These are phyloP conservation scores for Pichia manshurica DNA, from an alignment of 805 yeast genomes.

Conservation along the genomic window DNA sequence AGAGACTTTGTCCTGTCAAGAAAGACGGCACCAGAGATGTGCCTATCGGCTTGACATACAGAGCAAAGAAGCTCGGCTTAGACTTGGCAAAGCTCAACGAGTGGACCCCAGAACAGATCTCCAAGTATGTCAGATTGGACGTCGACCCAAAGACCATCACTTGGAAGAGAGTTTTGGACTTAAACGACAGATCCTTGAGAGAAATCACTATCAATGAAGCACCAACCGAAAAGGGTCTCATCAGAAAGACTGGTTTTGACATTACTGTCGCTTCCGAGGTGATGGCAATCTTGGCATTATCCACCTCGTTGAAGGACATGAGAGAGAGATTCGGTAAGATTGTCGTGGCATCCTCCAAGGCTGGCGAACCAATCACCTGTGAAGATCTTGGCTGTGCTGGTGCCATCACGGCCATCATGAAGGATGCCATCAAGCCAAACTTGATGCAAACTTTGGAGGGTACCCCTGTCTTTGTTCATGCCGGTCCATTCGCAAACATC, in stretches of 20 bases:
- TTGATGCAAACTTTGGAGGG: slow-evolving; percentile 97
- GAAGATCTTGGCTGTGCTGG: slow-evolving; percentile 96
- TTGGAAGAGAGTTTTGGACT: slow-evolving; percentile 89
- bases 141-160: slow-evolving; percentile 88
- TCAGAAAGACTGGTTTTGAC: slow-evolving; percentile 87
- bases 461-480: slow-evolving; percentile 95
- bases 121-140: slow-evolving; percentile 72
- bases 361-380: slow-evolving; percentile 82
- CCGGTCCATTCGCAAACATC: slow-evolving; percentile 97
- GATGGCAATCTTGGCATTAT: slow-evolving; percentile 91
- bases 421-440: slow-evolving; percentile 95
- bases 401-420: slow-evolving; percentile 88
- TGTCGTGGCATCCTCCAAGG: slow-evolving; percentile 75
- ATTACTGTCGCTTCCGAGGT: slow-evolving; percentile 94
- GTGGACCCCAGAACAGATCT: slow-evolving; percentile 70
- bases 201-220: slow-evolving; percentile 88
- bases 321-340: slow-evolving; percentile 81
- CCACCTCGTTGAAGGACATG: slow-evolving; percentile 74
- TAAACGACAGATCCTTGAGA: slow-evolving; percentile 87
- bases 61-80: slow-evolving; percentile 79
- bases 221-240: slow-evolving; percentile 84
- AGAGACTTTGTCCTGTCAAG: slow-evolving; percentile 79
- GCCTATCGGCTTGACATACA: slow-evolving; percentile 69
- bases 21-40: slow-evolving; percentile 70
- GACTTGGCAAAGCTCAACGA: slow-evolving; percentile 72